Conservation (phyloP, 2,329 filamentous ascomycete species). For the Aspergillus sp. region DNA sequence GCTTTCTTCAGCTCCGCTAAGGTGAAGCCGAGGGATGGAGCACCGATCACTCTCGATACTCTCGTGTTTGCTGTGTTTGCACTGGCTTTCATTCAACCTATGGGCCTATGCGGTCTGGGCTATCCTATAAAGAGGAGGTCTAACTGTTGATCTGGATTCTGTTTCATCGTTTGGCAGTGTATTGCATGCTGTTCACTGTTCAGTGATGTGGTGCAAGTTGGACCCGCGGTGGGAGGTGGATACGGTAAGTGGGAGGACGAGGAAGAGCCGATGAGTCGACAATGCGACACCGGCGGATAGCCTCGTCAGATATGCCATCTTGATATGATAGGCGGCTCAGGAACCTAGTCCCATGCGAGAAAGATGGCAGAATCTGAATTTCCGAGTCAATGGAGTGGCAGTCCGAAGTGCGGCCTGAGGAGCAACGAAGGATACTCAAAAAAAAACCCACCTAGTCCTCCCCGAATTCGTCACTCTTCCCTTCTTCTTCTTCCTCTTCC, state of each 20-base stretch:
- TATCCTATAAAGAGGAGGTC: not conserved
- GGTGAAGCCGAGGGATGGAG: not conserved
- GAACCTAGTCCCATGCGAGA: not conserved
- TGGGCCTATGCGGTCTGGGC: not conserved
- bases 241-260: not conserved
- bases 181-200: no score
- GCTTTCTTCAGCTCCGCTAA: not conserved
- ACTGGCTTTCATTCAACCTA: not conserved
- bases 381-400: not conserved
- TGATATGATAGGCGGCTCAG: not conserved
- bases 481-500: constrained; percentile 16
- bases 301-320: not conserved
- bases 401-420: not conserved
- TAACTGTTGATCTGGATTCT: not conserved
- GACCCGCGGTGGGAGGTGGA: not conserved
- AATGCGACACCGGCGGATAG: not conserved
- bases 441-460: constrained; percentile 21
- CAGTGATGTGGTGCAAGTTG: not conserved
- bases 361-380: not conserved
- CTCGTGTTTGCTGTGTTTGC: constrained; percentile 17
- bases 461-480: constrained; percentile 18
- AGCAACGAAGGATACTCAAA: not conserved
- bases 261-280: not conserved
- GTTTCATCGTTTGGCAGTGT: not conserved
- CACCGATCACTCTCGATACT: not conserved